These are phyloP conservation scores for Wickerhamiella domercqiae DNA, from an alignment of 805 yeast genomes.

Conservation along the genomic window DNA sequence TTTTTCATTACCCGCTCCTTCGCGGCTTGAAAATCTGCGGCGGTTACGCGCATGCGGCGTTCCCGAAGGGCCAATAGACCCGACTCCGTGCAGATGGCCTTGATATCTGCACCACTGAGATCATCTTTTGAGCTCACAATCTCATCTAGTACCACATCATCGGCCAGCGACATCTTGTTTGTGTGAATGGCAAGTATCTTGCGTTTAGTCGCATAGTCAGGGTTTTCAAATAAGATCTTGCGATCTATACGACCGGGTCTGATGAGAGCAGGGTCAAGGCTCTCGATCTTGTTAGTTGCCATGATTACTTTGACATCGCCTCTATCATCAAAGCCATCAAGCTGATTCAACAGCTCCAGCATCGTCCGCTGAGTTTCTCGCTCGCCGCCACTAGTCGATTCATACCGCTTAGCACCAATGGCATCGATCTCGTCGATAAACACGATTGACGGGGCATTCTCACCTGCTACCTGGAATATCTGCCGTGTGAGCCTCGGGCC, in stretches of 20 bases:
- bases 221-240: conserved; percentile 89
- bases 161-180: conserved; percentile 76
- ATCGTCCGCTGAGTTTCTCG: conserved; percentile 95
- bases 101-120: conserved; percentile 91
- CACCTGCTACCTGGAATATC: conserved; percentile 90
- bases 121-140: conserved; percentile 85
- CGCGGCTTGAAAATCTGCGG: conserved; percentile 83
- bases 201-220: conserved; percentile 83
- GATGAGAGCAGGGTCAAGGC: conserved; percentile 86
- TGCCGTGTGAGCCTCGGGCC: conserved; percentile 93
- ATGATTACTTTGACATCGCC: conserved; percentile 95
- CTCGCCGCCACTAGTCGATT: conserved; percentile 83
- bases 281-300: conserved; percentile 94
- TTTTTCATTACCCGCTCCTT: conserved; percentile 92
- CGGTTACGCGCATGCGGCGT: conserved; percentile 94
- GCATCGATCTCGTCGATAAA: conserved; percentile 98
- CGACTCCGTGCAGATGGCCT: conserved; percentile 95
- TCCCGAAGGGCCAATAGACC: conserved; percentile 91
- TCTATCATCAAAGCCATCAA: conserved; percentile 94
- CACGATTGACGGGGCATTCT: conserved; percentile 95
- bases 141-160: conserved; percentile 79
- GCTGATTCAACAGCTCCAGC: conserved; percentile 87
- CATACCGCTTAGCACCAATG: conserved; percentile 96
- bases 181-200: conserved; percentile 88
- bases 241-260: conserved; percentile 97